These are phyloP conservation scores for Fraxinus floribunda DNA, from an alignment of 305 asterid genomes.

Conservation along the genomic window DNA sequence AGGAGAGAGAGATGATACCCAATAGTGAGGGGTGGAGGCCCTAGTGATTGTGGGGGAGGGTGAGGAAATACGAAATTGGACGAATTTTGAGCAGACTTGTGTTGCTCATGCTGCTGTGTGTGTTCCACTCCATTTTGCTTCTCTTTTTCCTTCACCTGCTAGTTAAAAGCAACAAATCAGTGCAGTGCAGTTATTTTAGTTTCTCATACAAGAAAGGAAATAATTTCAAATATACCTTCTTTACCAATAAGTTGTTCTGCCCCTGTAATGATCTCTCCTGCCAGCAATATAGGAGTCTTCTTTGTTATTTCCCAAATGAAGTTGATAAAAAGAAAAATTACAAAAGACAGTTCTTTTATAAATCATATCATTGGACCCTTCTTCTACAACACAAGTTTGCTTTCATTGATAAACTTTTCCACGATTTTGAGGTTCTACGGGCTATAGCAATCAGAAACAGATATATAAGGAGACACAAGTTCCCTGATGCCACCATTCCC, in stretches of 20 bases:
- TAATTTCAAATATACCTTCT: constrained; percentile 30
- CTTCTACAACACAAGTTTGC: background rate
- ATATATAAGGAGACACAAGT: background rate
- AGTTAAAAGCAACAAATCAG: background rate
- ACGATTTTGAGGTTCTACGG: background rate
- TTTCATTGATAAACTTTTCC: background rate
- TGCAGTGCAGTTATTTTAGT: background rate
- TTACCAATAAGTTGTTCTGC: constrained; percentile 48
- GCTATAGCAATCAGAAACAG: background rate
- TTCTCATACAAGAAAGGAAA: background rate
- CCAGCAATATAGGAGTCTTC: constrained; percentile 6
- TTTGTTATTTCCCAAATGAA: background rate
- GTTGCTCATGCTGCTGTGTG: constrained; percentile 17
- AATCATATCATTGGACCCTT: background rate
- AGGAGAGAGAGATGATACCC: constrained; percentile 25
- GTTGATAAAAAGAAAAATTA: background rate
- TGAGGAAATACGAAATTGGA: constrained; percentile 17
- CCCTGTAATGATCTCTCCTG: constrained; percentile 66
- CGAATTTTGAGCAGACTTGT: constrained; percentile 12
- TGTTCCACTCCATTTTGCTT: constrained; percentile 27
- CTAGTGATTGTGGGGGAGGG: constrained; percentile 25
- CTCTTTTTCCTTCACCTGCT: constrained; percentile 51
- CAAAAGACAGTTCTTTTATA: background rate
- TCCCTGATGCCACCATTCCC: background rate
- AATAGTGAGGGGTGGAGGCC: constrained; percentile 31